Evolutionary conservation across 2,329 filamentous ascomycete species (phyloP), one percentile per base, ranked within the genome.

Genomic region (Aspergillus terreus): DNA sequence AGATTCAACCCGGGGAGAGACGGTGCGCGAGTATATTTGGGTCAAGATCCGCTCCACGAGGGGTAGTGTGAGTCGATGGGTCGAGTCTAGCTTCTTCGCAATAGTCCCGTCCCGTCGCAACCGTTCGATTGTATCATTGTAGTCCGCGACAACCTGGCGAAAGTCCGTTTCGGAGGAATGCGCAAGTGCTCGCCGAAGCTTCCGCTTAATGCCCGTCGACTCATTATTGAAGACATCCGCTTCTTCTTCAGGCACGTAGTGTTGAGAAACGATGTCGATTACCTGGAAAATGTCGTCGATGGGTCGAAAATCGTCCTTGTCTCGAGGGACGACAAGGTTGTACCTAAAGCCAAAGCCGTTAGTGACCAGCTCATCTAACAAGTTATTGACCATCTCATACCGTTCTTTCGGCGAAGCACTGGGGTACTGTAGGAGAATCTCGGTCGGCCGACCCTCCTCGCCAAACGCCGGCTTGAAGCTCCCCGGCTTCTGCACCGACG

Each of bases 1-100:
- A 9, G 86, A 82, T 57, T 95, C 89, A 21, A 96, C 90, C 54
- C 88, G 84, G 5, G 90, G 92, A 2, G 92, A 94, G 6, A 99
- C 94, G 4, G 90, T 95, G 46, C 94, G 89, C 63, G 92, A 85
- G 73, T 96, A 97, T 19, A 90, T 87, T 68, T 99, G 92, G 49
- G 82, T 85, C 40, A 95, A 81, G 61, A 96, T 92, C 59, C 90
- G 86, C 59, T 88, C 84, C 44, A 92, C 85, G 45, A 92, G 82
- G 42, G 83, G 82, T 41, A 88, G 78, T 6, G 88, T 84, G 15
- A 96, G 76, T 44, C 82, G 79, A 62, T 87, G 85, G 66, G 83
- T 83, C 44, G 76, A 74, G 58, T 88, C 82, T 44, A 97, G 78
- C 59, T 88, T 87, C 60, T 81, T 83, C 17, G 84, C 80, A 55